Evolutionary conservation across 1,284 basidiomycete species (phyloP).

Genomic region (Ustilago vetiveriae): DNA sequence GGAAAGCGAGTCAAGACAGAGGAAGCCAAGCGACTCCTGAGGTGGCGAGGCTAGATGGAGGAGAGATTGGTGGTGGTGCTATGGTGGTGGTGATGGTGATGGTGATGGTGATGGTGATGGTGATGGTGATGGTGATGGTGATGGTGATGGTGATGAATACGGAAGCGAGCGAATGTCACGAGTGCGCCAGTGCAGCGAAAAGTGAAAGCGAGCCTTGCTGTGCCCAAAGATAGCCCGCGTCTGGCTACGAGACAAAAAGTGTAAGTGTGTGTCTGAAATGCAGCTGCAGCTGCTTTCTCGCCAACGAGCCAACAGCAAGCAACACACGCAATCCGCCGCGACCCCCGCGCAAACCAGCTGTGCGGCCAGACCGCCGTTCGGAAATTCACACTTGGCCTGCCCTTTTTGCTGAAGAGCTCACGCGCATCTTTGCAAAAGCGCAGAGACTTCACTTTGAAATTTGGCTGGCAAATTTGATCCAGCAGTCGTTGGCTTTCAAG

Average conservation of each 20-base stretch:
- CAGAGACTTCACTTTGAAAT: not conserved
- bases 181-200: not conserved
- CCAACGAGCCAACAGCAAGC: not conserved
- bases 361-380: no score
- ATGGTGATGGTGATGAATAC: not conserved
- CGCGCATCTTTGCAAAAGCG: constrained; percentile 2
- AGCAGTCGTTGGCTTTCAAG: no score
- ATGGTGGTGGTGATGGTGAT: no score
- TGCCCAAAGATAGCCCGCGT: constrained; percentile 6
- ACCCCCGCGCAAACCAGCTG: not conserved
- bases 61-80: no score
- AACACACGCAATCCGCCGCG: constrained; percentile 1
- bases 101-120: no score
- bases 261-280: constrained; percentile 1
- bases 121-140: no score
- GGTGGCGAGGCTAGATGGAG: not conserved
- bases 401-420: no score
- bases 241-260: not conserved
- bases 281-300: not conserved
- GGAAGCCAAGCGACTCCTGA: no score
- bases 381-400: no score
- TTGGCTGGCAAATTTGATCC: no score
- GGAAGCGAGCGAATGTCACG: not conserved
- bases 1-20: no score
- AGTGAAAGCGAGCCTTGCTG: not conserved